Conservation (phyloP, 768 basidiomycete genomes). For the Mycena crocata region DNA sequence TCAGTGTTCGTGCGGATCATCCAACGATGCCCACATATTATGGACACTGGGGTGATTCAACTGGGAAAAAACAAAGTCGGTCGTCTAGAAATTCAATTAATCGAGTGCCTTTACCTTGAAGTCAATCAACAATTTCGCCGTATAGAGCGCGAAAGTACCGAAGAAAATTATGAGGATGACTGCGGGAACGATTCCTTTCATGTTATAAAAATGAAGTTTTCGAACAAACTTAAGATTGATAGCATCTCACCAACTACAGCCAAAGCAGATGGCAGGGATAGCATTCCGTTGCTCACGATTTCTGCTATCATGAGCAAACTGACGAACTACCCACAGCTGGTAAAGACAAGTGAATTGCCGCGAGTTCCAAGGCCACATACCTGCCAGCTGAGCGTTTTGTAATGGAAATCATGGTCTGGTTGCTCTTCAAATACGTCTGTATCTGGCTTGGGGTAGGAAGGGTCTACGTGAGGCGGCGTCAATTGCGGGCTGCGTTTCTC, state of each 20-base stretch:
- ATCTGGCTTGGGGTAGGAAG: constrained; percentile 11
- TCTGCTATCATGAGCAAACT: constrained; percentile 66
- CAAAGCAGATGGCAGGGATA: constrained; percentile 63
- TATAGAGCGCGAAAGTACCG: constrained; percentile 62
- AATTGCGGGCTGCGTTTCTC: constrained; percentile 13
- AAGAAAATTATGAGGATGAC: constrained; percentile 66
- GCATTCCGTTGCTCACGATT: constrained; percentile 67
- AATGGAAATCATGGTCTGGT: constrained; percentile 58
- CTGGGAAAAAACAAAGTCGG: neutral
- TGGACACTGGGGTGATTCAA: constrained; percentile 66
- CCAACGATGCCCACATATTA: constrained; percentile 55
- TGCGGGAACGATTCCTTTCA: constrained; percentile 61
- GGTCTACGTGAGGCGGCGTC: neutral
- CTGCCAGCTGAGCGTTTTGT: constrained; percentile 67
- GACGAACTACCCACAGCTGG: constrained; percentile 51
- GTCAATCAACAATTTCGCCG: constrained; percentile 64
- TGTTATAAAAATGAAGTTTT: too few relatives aligned
- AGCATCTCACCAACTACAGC: constrained; percentile 62
- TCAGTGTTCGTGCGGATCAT: neutral
- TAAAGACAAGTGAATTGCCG: too few relatives aligned
- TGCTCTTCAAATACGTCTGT: constrained; percentile 59
- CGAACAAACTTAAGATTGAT: too few relatives aligned
- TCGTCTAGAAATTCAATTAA: constrained; percentile 48
- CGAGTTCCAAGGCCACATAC: constrained; percentile 33
- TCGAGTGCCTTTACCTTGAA: constrained; percentile 62